Base-by-base conservation (phyloP, 352 stramenopile species). In the Vaucheria bursata region DNA sequence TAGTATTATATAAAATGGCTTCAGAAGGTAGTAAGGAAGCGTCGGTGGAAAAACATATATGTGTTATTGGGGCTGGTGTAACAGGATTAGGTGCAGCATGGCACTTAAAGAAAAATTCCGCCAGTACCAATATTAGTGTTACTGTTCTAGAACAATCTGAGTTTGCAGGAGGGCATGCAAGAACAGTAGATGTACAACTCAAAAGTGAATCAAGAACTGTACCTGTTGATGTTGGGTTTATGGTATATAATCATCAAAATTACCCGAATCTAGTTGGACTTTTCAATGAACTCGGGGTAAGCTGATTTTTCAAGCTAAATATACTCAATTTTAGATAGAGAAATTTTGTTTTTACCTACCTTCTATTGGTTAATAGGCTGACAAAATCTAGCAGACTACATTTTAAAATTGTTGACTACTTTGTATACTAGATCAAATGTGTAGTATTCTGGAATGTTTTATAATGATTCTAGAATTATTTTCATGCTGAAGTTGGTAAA, bases 231-330 rank as follows among this genome's bases (percentile, higher is more conserved):
- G 90, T 92, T 31, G 90, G 90, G 71, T 95, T 95, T 79, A 94
- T 94, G 88, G 90, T 94, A n/a, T 95, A 91, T 80, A 95, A 94
- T 76, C 73, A 88, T n/a, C 79, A 80, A 5, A 95, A 94, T 77
- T 96, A 96, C 85, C 90, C 90, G 39, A 93, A 95, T 71, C 88
- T 96, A 79, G 88, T 88, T 1, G 73, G 80, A 2, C 90, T 93
- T 82, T 95, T 95, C 71, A 76, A 88, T 4, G 80, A 86, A 64
- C 80, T 95, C 7, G 86, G 84, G 37, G 86, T 94, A 2, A 71
- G 37, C 6, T n/a, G n/a, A n/a, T n/a, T 66, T n/a, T n/a, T n/a
- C n/a, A n/a, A n/a, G n/a, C n/a, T n/a, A n/a, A n/a, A n/a, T n/a
- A n/a, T n/a, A n/a, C n/a, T n/a, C n/a, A n/a, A n/a, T n/a, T n/a